These are phyloP conservation scores for Schizosaccharomyces osmophilus DNA, from an alignment of 805 yeast species.

Conservation along the genomic window DNA sequence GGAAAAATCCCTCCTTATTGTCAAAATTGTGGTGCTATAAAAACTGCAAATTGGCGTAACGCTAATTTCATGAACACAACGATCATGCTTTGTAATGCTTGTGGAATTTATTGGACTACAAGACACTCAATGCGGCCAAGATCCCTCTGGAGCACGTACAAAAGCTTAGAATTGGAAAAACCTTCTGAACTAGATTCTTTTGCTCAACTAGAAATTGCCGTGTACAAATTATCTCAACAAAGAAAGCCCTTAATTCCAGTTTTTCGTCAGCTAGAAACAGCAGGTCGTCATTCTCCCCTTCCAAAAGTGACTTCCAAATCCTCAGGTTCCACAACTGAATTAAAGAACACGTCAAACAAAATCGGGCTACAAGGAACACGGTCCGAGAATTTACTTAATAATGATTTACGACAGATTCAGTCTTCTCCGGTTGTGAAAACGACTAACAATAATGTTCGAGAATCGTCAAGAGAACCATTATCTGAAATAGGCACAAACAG, in stretches of 20 bases:
- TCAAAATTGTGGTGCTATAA: constrained; percentile 1
- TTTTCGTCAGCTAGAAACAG: not conserved
- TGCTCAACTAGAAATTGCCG: not conserved
- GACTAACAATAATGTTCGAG: not conserved
- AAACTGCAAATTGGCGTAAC: constrained; percentile 1
- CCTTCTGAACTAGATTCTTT: not conserved
- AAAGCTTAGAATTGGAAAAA: not conserved
- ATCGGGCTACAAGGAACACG: not conserved
- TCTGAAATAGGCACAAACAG: not conserved
- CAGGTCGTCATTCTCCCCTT: not conserved
- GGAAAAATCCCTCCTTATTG: constrained; percentile 1
- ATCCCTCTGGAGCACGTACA: constrained; percentile 6
- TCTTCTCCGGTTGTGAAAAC: not conserved
- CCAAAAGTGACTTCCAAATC: not conserved
- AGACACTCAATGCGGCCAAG: constrained; percentile 11
- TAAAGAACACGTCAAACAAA: not conserved
- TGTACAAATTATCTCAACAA: not conserved
- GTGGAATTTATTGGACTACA: constrained; percentile 10
- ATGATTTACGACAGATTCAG: not conserved
- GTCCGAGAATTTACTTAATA: not conserved
- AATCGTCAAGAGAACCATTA: not conserved
- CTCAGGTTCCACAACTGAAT: not conserved
- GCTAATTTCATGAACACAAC: not conserved
- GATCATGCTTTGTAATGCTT: constrained; percentile 10
- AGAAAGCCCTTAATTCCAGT: not conserved